These are phyloP conservation scores for Podaxis sp. DNA, from an alignment of 768 basidiomycete genomes.

Conservation along the genomic window DNA sequence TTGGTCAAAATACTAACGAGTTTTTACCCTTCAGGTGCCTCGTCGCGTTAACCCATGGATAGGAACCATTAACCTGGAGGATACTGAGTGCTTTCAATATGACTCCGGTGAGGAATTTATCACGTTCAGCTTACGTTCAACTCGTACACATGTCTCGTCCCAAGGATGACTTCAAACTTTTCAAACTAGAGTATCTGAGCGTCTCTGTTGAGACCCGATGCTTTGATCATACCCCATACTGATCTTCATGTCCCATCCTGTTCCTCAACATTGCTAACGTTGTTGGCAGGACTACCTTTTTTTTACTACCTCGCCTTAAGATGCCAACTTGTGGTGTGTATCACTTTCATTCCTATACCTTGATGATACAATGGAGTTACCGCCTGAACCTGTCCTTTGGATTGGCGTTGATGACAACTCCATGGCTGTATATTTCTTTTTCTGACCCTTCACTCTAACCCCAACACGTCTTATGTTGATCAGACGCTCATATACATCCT, in stretches of 20 bases:
- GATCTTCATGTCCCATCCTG: conserved; percentile 32
- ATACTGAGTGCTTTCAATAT: background rate
- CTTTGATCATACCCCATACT: conserved; percentile 65
- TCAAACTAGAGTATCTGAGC: conserved; percentile 97
- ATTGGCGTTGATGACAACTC: conserved; percentile 67
- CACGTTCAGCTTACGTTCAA: background rate
- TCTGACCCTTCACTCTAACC: conserved; percentile 44
- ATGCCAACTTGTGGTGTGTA: conserved; percentile 33
- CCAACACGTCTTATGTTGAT: too few relatives aligned
- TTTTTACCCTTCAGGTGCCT: background rate
- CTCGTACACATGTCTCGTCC: background rate
- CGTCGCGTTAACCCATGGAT: background rate
- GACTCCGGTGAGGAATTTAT: background rate
- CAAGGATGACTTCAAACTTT: conserved; percentile 60
- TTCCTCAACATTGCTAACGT: conserved; percentile 12
- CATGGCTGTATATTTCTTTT: conserved; percentile 76
- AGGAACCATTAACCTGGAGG: background rate
- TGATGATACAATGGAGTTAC: conserved; percentile 84
- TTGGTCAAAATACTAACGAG: conserved; percentile 16
- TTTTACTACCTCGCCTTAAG: conserved; percentile 7
- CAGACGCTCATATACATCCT: background rate
- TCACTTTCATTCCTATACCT: conserved; percentile 20
- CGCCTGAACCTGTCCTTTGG: conserved; percentile 62
- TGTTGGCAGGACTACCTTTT: background rate
- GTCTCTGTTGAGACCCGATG: conserved; percentile 56